Percentiles rank a stretch among this genome's conserved stretches.
These are phyloP conservation scores for Leucaena leucocephala DNA, from an alignment of 306 rosid species.

Conservation along the genomic window DNA sequence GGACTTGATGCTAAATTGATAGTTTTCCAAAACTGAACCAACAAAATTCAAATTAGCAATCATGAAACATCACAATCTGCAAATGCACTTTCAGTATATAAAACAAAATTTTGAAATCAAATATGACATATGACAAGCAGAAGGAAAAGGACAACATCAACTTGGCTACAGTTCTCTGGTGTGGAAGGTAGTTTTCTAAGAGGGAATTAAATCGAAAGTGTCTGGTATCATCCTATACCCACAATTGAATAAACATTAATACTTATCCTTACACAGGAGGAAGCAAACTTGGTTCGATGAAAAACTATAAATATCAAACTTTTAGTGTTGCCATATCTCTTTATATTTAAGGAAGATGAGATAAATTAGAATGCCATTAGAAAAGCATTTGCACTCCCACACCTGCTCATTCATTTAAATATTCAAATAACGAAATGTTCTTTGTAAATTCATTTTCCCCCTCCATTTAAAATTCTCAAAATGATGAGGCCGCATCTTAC, in stretches of 20 bases:
- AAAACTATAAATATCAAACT: slow-evolving; percentile 13
- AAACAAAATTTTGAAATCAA: slow-evolving; percentile 4
- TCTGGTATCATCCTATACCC: background rate
- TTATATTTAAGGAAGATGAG: background rate
- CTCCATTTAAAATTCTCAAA: slow-evolving; percentile 14
- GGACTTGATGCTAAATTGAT: background rate
- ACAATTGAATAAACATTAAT: background rate
- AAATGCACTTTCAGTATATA: background rate
- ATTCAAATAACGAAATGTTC: slow-evolving; percentile 10
- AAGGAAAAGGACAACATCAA: slow-evolving; percentile 10
- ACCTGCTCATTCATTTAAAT: slow-evolving; percentile 21
- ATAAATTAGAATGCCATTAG: background rate
- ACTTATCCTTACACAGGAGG: background rate
- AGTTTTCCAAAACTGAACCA: background rate
- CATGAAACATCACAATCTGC: slow-evolving; percentile 14
- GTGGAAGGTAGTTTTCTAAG: background rate
- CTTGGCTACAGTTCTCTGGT: background rate
- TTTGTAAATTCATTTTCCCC: background rate
- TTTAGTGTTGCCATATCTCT: background rate
- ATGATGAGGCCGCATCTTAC: slow-evolving; percentile 37
- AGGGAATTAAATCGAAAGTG: slow-evolving; percentile 9
- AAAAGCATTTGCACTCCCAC: slow-evolving; percentile 7
- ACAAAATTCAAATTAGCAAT: background rate
- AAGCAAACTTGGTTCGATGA: background rate
- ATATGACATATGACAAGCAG: background rate